Base-by-base conservation (phyloP, 768 basidiomycete species). In the Hygrocybe punicea region DNA sequence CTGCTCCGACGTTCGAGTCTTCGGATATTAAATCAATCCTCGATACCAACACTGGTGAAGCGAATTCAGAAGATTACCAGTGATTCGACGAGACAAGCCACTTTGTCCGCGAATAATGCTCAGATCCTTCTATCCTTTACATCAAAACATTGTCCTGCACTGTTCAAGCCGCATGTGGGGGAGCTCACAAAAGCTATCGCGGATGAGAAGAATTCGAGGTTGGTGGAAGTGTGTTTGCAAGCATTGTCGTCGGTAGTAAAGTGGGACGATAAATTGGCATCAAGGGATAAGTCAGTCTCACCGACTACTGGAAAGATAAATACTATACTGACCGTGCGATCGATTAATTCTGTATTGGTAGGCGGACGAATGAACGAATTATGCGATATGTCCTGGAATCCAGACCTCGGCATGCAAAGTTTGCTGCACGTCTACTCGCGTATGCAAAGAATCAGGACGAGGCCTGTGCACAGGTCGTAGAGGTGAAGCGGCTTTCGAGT, bases 1-100 rank as follows among this genome's bases (percentile, higher is more conserved):
- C 71, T 98, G 61, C 72, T 96, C 39, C 88, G 87, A 33, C 82
- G 85, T 16, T 82, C 83, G 4, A 83, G 81, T 49, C 82, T 89
- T 50, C 83, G 85, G 48, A 78, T 94, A 62, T 62, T 96, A 66
- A 97, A 96, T 66, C 84, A 87, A 51, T 93, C 95, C 0, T 89
- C 88, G 1, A 81, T 98, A 16, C 85, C 94, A 1, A 85, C 85
- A 0, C 78, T 98, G 21, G 71, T 98, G 62, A 85, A 86, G 61
- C 83, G 85, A 23, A 63, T 87, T 5, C 81, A 82, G 52, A 84
- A 79, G 55, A 76, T 74, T 11, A 65, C 78, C 55, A 71, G 75
- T 19, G 69, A 71, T 21, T 67, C 72, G 24, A 68, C 71, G n/a
- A 71, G 68, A 36, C 73, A 74, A 54, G 59, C 66, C 1, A 67